A percentile compares a stretch with the other conserved stretches of the same genome.
These are phyloP conservation scores for Conidiobolus incongruus DNA, from an alignment of 371 early-diverging fungal species.

Conservation along the genomic window DNA sequence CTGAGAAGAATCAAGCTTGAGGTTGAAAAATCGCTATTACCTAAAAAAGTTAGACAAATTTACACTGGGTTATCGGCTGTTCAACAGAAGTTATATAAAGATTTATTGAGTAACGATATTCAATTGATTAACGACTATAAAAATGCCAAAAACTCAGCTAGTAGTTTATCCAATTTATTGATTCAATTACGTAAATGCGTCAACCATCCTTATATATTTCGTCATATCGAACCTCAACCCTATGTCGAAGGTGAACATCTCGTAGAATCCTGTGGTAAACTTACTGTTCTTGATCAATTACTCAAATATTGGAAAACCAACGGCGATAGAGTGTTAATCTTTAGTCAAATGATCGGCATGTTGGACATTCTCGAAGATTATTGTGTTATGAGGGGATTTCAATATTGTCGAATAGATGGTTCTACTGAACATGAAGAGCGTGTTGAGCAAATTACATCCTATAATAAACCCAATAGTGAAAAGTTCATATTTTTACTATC, in stretches of 20 bases:
- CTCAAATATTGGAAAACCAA: slow-evolving; percentile 59
- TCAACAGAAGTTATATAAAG: slow-evolving; percentile 96
- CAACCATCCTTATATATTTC: slow-evolving; percentile 98
- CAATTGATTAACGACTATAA: slow-evolving; percentile 49
- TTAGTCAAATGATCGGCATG: slow-evolving; percentile 97
- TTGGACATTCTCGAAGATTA: slow-evolving; percentile 99
- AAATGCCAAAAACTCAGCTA: no score
- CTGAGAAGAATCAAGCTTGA: slow-evolving; percentile 61
- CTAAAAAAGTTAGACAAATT: neutral
- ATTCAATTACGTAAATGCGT: slow-evolving; percentile 99
- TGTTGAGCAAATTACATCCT: slow-evolving; percentile 83
- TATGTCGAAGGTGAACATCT: slow-evolving; percentile 48
- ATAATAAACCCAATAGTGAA: slow-evolving; percentile 68
- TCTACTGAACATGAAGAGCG: slow-evolving; percentile 88
- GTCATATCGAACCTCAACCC: slow-evolving; percentile 81
- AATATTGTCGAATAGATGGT: slow-evolving; percentile 98
- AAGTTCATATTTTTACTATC: slow-evolving; percentile 96
- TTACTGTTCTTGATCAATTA: slow-evolving; percentile 86
- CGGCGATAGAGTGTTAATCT: slow-evolving; percentile 92
- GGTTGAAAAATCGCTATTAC: slow-evolving; percentile 47
- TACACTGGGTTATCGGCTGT: slow-evolving; percentile 23
- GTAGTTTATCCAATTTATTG: slow-evolving; percentile 87
- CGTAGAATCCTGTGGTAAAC: slow-evolving; percentile 70
- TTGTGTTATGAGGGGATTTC: slow-evolving; percentile 54
- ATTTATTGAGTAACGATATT: slow-evolving; percentile 93